Evolutionary conservation across 306 rosid species (phyloP), one percentile per base, ranked within the genome.

Genomic region (Vigna unguiculata): DNA sequence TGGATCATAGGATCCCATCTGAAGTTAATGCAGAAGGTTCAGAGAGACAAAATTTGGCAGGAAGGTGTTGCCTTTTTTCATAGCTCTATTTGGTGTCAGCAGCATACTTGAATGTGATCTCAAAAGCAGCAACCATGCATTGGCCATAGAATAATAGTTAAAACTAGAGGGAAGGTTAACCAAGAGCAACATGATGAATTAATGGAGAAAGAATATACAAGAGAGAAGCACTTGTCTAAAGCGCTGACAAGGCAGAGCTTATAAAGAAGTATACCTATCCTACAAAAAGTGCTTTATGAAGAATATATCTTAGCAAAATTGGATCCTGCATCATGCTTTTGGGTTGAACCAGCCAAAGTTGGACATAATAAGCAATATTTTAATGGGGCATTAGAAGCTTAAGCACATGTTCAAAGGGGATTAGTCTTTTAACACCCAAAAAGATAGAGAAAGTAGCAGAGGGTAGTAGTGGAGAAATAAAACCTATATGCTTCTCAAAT

Each of bases 341-440:
- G 17, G 72, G 79, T 69, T 81, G 65, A 80, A 71, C 54, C 17
- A 82, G 69, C 69, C 83, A 55, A 83, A 64, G 81, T 43, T 74
- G 72, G 74, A 22, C 28, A 71, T 46, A 70, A 74, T 71, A 72
- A 66, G 17, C 5, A 5, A 66, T 69, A 84, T 54, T 70, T 66
- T 71, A 78, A 73, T 12, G 30, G 64, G 52, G 77, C 46, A 66
- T 68, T 69, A 83, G 73, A 74, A 77, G 81, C 80, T 76, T 53
- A 81, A 75, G 84, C 87, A 84, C 90, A 80, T 86, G 85, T 84
- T 78, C 78, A 80, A 84, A 84, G 86, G 51, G 73, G 78, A 82
- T 78, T 80, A 78, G 78, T 80, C 84, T 82, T 82, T 80, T 59
- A 55, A 74, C 76, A 78, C 71, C 62, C 69, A 54, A 74, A 74